phyloP scores from a whole-genome alignment of 1,139 yeast genomes.

The Saccharomyces hybrid region DNA sequence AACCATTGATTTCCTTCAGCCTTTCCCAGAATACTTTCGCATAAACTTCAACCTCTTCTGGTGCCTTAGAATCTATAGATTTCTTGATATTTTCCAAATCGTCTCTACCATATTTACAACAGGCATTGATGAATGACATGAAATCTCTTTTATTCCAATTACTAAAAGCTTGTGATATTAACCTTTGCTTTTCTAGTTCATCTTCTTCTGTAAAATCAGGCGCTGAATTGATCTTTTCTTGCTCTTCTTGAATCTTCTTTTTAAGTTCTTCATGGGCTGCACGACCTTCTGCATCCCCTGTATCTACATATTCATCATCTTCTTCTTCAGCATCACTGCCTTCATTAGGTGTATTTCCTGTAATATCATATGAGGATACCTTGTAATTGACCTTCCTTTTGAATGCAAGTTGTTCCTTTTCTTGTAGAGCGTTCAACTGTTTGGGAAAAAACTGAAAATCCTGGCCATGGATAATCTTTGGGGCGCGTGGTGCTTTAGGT shows the following conservation, averaged over 20 bases:
- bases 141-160: constrained; percentile 87
- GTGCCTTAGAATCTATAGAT: constrained; percentile 60
- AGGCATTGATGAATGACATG: constrained; percentile 71
- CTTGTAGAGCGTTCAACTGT: constrained; percentile 55
- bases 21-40: constrained; percentile 68
- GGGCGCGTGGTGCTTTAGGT: constrained; percentile 54
- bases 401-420: constrained; percentile 69
- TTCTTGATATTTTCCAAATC: constrained; percentile 53
- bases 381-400: constrained; percentile 67
- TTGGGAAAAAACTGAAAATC: constrained; percentile 86
- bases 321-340: constrained; percentile 32
- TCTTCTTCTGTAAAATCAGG: constrained; percentile 75
- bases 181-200: constrained; percentile 49
- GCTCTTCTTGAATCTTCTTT: constrained; percentile 43
- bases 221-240: constrained; percentile 59
- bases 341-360: constrained; percentile 26
- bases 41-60: constrained; percentile 63
- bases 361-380: constrained; percentile 47
- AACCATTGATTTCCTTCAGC: constrained; percentile 68
- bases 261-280: constrained; percentile 29
- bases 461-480: constrained; percentile 62
- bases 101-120: constrained; percentile 72
- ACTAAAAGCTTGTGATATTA: constrained; percentile 60
- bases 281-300: constrained; percentile 23
- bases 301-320: constrained; percentile 27